These are phyloP conservation scores for Thraustochytrium sp. DNA, from an alignment of 352 stramenopile genomes.

Conservation along the genomic window DNA sequence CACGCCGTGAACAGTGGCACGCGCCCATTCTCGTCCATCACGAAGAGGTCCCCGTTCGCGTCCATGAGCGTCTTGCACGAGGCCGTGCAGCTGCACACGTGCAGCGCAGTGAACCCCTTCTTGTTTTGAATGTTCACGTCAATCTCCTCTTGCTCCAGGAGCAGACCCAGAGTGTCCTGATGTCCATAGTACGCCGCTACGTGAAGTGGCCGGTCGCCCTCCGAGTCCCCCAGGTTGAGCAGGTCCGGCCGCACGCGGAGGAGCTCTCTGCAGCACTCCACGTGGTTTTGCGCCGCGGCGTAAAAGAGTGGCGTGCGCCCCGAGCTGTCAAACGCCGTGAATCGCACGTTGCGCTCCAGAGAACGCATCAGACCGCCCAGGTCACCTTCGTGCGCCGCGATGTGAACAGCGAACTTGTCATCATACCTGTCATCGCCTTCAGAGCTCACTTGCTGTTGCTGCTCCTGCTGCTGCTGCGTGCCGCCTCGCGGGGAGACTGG, in stretches of 20 bases:
- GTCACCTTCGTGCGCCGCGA: conserved; percentile 22
- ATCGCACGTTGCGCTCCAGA: not conserved
- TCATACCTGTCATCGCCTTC: not conserved
- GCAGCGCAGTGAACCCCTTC: conserved; percentile 6
- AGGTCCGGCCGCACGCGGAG: not conserved
- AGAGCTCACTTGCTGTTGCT: not conserved
- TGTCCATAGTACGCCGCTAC: conserved; percentile 21
- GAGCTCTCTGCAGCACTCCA: not conserved
- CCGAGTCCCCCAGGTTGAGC: conserved; percentile 18
- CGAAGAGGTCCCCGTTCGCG: not conserved
- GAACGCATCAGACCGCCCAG: not conserved
- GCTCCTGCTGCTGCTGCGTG: not conserved
- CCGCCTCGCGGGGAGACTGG: not conserved
- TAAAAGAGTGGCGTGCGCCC: conserved; percentile 17
- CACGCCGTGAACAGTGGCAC: conserved; percentile 24
- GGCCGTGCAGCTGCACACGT: conserved; percentile 4
- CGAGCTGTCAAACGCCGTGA: conserved; percentile 8
- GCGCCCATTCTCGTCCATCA: not conserved
- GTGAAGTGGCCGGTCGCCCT: conserved; percentile 8
- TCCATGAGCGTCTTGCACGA: conserved; percentile 41
- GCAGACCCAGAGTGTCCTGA: not conserved
- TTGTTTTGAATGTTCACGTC: conserved; percentile 15
- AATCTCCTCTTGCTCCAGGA: not conserved
- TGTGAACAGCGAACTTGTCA: conserved; percentile 1
- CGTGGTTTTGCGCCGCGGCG: not conserved